Evolutionary conservation across 805 yeast species (phyloP), one percentile per base, ranked within the genome.

Genomic region (Scheffersomyces ergatensis): DNA sequence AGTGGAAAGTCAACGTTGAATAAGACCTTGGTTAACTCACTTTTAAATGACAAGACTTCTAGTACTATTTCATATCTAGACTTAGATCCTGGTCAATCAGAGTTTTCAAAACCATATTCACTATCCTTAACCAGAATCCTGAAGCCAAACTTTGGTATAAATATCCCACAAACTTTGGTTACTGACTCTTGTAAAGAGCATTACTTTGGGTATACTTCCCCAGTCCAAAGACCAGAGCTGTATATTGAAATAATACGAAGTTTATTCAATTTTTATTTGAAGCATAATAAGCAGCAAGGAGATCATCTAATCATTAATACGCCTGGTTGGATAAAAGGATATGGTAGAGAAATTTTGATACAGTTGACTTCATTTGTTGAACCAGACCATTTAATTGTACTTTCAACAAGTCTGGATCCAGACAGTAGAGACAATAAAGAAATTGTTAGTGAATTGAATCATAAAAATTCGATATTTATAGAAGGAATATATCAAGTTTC

Each of bases 251-350:
- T 74, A 14, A 62, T 80, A 3, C 54, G 59, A 26, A 55, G 67
- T 3, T 58, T 87, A 15, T 55, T 76, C 7, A 49, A 54, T 2
- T 54, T 55, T 12, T 76, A 60, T 35, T 21, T 20, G 3, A 24
- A 36, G 13, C 31, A 44, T 8, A 48, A 49, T 23, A 52, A 35
- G 39, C 56, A 53, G 3, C 48, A 47, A 9, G 64, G 64, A 2
- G 44, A 39, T 16, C 74, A 66, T 13, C 60, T 89, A 3, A 58
- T 89, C 1, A 72, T 90, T 3, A 89, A 89, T 52, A 78, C 90
- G 1, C 92, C 97, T 0, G 96, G 96, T 0, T 89, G 96, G 96
- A 77, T 89, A 23, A 86, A 85, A 59, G 97, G 97, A 0, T 80
- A 79, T 46, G 97, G 97, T 0, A 69, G 82, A 13, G 83, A 80